These are phyloP conservation scores for Colletotrichum sp. DNA, from an alignment of 2,329 filamentous ascomycete species.

Conservation along the genomic window DNA sequence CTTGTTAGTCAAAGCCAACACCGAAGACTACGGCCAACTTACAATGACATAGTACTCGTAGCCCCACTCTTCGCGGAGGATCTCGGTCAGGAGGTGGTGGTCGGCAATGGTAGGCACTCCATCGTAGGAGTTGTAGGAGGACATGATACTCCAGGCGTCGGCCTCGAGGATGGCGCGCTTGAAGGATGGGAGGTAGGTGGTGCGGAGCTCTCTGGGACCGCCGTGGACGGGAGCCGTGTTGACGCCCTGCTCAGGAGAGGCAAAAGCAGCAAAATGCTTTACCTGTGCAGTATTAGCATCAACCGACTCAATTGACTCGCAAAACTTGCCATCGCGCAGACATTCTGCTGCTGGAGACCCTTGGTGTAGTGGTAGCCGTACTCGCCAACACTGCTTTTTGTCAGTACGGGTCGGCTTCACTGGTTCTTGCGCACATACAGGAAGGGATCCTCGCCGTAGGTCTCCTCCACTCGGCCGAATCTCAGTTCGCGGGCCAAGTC, in stretches of 20 bases:
- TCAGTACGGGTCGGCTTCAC: background rate
- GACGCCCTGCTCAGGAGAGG: conserved; percentile 72
- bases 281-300: conserved; percentile 32
- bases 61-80: conserved; percentile 74
- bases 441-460: conserved; percentile 72
- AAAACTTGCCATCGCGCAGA: conserved; percentile 62
- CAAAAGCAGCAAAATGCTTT: conserved; percentile 78
- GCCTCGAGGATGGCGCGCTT: conserved; percentile 75
- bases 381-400: conserved; percentile 57
- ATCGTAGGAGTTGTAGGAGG: conserved; percentile 77
- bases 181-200: conserved; percentile 64
- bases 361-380: conserved; percentile 63
- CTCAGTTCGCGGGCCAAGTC: conserved; percentile 75
- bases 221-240: conserved; percentile 67
- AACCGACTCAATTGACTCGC: too few relatives aligned
- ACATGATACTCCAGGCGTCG: conserved; percentile 74
- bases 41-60: conserved; percentile 70
- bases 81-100: conserved; percentile 69
- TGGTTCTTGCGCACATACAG: conserved; percentile 41
- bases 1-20: background rate
- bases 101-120: conserved; percentile 72
- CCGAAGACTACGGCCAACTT: background rate
- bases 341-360: conserved; percentile 66
- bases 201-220: conserved; percentile 58
- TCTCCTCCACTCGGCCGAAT: conserved; percentile 78